Evolutionary conservation across 2,329 filamentous ascomycete genomes (phyloP).

Genomic region (Penicillium sp.): DNA sequence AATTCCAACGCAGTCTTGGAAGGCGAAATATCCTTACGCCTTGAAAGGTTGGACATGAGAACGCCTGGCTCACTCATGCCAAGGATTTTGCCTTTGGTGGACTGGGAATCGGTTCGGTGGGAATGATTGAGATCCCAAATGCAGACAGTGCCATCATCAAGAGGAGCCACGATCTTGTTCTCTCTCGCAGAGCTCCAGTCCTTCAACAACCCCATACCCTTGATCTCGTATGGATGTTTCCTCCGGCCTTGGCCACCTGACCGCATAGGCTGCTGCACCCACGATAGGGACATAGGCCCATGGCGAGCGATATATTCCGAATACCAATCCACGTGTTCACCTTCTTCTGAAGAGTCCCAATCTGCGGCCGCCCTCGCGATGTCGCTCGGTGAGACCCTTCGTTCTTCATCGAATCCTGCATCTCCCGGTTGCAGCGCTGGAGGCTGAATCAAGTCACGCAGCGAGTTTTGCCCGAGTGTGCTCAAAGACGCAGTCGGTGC

Average conservation of each 20-base stretch:
- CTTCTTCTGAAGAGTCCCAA: slow-evolving; percentile 78
- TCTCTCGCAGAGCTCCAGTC: slow-evolving; percentile 55
- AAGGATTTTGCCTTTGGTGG: slow-evolving; percentile 59
- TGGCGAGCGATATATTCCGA: slow-evolving; percentile 84
- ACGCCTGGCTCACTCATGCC: slow-evolving; percentile 67
- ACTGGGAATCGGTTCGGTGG: slow-evolving; percentile 29
- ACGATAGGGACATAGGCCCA: slow-evolving; percentile 71
- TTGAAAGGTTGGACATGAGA: slow-evolving; percentile 69
- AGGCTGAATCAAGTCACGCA: slow-evolving; percentile 39
- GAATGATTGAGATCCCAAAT: slow-evolving; percentile 72
- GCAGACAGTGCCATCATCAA: slow-evolving; percentile 86
- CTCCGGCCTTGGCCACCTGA: slow-evolving; percentile 38
- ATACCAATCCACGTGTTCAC: slow-evolving; percentile 79
- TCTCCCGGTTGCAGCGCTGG: slow-evolving; percentile 8
- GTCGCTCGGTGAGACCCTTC: slow-evolving; percentile 26
- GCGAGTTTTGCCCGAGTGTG: slow-evolving; percentile 33
- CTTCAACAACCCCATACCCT: slow-evolving; percentile 70
- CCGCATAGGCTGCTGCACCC: slow-evolving; percentile 66
- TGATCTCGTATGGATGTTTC: slow-evolving; percentile 60
- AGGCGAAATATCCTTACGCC: slow-evolving; percentile 47
- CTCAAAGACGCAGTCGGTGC: slow-evolving; percentile 35
- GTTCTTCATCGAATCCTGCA: background rate
- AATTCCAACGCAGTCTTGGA: slow-evolving; percentile 36
- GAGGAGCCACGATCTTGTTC: slow-evolving; percentile 68
- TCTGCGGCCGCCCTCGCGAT: slow-evolving; percentile 55